Evolutionary conservation across 345 rosid genomes (phyloP).

Genomic region (Pistacia integerrima): DNA sequence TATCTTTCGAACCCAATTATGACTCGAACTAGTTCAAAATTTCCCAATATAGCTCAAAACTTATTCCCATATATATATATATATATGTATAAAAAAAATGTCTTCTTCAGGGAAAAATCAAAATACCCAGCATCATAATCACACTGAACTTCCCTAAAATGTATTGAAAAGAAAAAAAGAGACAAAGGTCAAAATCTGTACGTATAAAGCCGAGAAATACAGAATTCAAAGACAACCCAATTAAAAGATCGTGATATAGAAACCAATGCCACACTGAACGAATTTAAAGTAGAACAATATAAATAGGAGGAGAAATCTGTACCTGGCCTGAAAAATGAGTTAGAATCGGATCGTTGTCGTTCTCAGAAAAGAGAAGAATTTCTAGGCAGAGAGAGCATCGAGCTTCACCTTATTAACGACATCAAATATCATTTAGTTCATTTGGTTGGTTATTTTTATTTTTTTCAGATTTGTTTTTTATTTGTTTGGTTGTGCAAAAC

Average conservation of each 20-base stretch:
- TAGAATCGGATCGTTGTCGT: neutral
- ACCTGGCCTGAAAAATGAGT: constrained; percentile 8
- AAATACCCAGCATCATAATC: constrained; percentile 9
- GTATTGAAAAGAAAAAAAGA: neutral
- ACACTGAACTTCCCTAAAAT: constrained; percentile 3
- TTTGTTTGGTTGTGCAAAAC: too few relatives aligned
- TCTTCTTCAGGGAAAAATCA: constrained; percentile 5
- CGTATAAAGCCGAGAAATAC: neutral
- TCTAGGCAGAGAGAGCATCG: neutral
- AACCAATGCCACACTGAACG: neutral
- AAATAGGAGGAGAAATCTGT: neutral
- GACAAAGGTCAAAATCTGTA: neutral
- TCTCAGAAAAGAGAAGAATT: neutral
- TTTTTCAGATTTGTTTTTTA: neutral
- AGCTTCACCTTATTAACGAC: neutral
- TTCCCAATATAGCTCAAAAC: constrained; percentile 23
- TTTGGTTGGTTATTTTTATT: neutral
- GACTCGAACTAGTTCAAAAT: neutral
- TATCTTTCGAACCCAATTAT: constrained; percentile 34
- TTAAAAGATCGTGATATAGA: neutral
- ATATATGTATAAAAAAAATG: neutral
- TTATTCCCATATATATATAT: neutral
- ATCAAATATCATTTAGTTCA: neutral
- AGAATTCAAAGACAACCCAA: constrained; percentile 12
- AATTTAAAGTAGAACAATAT: too few relatives aligned